A percentile compares a stretch with the other conserved stretches of the same genome.
Evolutionary conservation across 176 grass and related monocot genomes (phyloP).

Genomic region (Aechmea fasciata): DNA sequence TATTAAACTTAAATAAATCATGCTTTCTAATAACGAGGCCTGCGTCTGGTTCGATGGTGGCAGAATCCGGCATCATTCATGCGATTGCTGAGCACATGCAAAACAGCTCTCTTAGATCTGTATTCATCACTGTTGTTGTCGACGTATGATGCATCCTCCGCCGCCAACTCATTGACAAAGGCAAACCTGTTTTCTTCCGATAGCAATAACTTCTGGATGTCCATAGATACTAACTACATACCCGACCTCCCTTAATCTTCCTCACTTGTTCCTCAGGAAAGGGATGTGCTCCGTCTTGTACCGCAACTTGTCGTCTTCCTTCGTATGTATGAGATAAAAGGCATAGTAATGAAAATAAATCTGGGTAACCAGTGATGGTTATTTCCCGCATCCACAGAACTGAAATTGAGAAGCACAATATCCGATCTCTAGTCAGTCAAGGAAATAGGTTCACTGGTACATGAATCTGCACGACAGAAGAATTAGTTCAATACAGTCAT

Average conservation of each 20-base stretch:
- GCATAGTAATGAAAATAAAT: background rate
- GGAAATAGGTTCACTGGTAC: too few species aligned
- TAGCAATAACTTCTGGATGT: conserved; percentile 73
- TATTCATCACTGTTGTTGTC: conserved; percentile 66
- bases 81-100: conserved; percentile 69
- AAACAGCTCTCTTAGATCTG: conserved; percentile 59
- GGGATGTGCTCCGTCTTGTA: conserved; percentile 69
- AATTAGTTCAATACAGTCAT: too few species aligned
- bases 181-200: conserved; percentile 65
- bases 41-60: conserved; percentile 52
- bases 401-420: too few species aligned
- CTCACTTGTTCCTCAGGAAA: conserved; percentile 65
- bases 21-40: conserved; percentile 56
- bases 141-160: conserved; percentile 57
- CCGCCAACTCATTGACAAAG: conserved; percentile 69
- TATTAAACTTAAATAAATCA: conserved; percentile 24
- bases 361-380: background rate
- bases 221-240: conserved; percentile 60
- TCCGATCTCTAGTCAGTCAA: too few species aligned
- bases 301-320: conserved; percentile 52
- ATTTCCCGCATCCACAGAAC: background rate
- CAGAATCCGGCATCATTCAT: conserved; percentile 76
- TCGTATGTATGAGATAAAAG: conserved; percentile 37
- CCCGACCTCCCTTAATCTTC: conserved; percentile 56
- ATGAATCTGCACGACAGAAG: too few species aligned